Evolutionary conservation across 768 basidiomycete genomes (phyloP), one percentile per base, ranked within the genome.

Genomic region (Pholiota molesta): DNA sequence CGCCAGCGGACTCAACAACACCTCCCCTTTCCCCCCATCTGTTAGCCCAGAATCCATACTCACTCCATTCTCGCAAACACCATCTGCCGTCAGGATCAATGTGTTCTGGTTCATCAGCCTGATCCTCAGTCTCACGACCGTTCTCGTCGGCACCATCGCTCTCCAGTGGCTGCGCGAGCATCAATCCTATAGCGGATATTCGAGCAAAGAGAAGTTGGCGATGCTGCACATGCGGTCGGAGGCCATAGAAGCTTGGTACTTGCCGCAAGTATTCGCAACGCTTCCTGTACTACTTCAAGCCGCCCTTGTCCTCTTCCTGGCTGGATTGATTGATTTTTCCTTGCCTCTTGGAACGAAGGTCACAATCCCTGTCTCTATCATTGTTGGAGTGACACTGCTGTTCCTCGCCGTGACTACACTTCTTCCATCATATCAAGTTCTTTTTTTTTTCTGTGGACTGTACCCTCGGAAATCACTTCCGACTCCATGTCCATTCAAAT

Each of bases 301-400:
- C 11, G 62, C 65, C 21, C 61, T 66, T 21, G 59, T 66, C 17
- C 53, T 68, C 3, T 68, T 68, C 37, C 55, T 68, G 13, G 61
- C 55, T 2, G 68, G 68, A 2, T 39, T 68, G 11, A 60, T 66
- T 54, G 68, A 68, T 37, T 68, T 68, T 16, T 28, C 62, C n/a
- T 60, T 59, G 8, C 56, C 59, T 2, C 51, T 66, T 17, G 57
- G 55, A 9, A 44, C 37, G 4, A 55, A 44, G 11, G 47, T 68
- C 7, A 49, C 61, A 3, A 62, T 68, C 31, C 51, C 65, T 13
- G 62, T 66, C 11, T 52, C 62, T 8, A 28, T 62, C 35, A 57
- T 55, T 1, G 49, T 66, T 10, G 59, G 59, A 3, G 23, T 62
- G 9, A 62, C 66, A 6, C 29, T 67, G 17, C 1, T 61, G 5